phyloP scores from a whole-genome alignment of 2,329 filamentous ascomycete genomes.

The Nakataea oryzae region DNA sequence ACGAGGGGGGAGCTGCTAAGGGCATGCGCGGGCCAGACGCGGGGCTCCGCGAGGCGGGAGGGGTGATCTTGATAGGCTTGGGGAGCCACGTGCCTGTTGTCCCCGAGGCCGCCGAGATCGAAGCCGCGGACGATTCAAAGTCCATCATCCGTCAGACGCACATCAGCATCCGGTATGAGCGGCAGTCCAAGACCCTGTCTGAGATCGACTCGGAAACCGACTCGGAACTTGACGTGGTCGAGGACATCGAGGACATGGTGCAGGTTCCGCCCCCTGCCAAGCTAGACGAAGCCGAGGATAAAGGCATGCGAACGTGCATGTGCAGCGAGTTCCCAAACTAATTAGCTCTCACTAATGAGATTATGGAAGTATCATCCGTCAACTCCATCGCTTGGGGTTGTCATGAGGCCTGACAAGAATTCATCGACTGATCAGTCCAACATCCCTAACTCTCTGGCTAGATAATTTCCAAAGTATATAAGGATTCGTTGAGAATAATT shows the following conservation, averaged over 20 bases:
- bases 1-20: background rate
- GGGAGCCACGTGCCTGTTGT: background rate
- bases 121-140: background rate
- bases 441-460: too few relatives aligned
- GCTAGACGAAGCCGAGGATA: background rate
- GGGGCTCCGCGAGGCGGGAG: background rate
- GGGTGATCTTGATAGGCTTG: background rate
- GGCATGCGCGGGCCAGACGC: background rate
- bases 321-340: background rate
- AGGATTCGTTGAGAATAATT: too few relatives aligned
- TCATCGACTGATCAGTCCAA: too few relatives aligned
- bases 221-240: background rate
- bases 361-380: too few relatives aligned
- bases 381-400: too few relatives aligned
- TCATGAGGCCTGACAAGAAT: too few relatives aligned
- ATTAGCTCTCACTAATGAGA: too few relatives aligned
- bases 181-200: background rate
- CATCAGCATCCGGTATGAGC: background rate
- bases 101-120: too few relatives aligned
- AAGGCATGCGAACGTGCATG: background rate
- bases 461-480: too few relatives aligned
- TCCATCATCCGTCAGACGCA: background rate
- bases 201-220: background rate
- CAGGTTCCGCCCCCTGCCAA: background rate
- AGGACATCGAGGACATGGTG: background rate